Evolutionary conservation across 1,284 basidiomycete species (phyloP).

Genomic region (Agroathelia rolfsii): DNA sequence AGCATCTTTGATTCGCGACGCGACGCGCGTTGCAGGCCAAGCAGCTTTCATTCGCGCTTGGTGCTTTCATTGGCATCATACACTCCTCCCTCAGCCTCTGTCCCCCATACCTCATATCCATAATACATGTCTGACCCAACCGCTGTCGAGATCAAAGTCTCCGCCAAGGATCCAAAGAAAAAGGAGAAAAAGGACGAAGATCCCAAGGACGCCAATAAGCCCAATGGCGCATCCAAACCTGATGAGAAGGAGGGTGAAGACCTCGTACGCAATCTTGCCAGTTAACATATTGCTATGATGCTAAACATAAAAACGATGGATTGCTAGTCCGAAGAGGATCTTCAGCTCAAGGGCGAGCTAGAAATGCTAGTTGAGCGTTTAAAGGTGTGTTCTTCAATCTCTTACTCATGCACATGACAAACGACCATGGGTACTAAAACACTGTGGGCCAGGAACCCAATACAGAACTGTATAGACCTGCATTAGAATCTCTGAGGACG

Average conservation of each 20-base stretch:
- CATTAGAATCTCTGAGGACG: slow-evolving; percentile 89
- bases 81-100: too few relatives aligned
- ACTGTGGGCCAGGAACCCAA: slow-evolving; percentile 67
- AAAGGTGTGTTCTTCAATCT: slow-evolving; percentile 44
- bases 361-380: slow-evolving; percentile 97
- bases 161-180: slow-evolving; percentile 66
- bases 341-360: slow-evolving; percentile 88
- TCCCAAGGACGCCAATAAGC: slow-evolving; percentile 28
- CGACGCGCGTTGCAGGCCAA: too few relatives aligned
- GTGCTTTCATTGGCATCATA: too few relatives aligned
- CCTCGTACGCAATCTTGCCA: slow-evolving; percentile 49
- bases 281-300: neutral
- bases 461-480: slow-evolving; percentile 77
- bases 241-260: slow-evolving; percentile 72
- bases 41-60: too few relatives aligned
- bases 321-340: slow-evolving; percentile 85
- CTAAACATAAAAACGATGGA: slow-evolving; percentile 16
- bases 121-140: slow-evolving; percentile 44
- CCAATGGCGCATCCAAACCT: slow-evolving; percentile 38
- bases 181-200: slow-evolving; percentile 43
- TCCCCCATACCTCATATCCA: too few relatives aligned
- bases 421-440: too few relatives aligned
- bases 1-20: too few relatives aligned
- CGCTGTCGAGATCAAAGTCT: slow-evolving; percentile 48
- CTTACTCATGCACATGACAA: too few relatives aligned